A percentile compares a stretch with the other conserved stretches of the same genome.
Conservation (phyloP, 2,329 filamentous ascomycete genomes). For the Talaromyces verruculosus region DNA sequence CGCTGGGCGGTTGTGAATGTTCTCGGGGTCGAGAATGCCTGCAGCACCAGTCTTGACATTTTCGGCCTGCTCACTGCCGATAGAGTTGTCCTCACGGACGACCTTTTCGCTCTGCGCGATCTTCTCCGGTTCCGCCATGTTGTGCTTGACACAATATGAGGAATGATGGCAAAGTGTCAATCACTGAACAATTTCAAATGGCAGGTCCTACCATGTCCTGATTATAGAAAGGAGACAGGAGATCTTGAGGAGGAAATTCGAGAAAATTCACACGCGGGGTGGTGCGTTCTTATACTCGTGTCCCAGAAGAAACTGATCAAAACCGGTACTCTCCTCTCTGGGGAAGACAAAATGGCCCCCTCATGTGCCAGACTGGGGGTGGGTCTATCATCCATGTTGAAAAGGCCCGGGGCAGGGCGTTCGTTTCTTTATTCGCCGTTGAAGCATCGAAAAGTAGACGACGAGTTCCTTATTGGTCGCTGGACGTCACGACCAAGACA, state of each 20-base stretch:
- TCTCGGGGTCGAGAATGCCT: conserved; percentile 24
- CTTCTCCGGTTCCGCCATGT: conserved; percentile 20
- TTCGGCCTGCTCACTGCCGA: conserved; percentile 21
- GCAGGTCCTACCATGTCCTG: conserved; percentile 2
- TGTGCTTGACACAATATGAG: background rate
- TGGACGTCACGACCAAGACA: conserved; percentile 5
- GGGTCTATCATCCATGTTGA: conserved; percentile 1
- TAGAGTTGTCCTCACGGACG: conserved; percentile 16
- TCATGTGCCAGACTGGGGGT: conserved; percentile 8
- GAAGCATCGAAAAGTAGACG: background rate
- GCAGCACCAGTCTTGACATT: conserved; percentile 16
- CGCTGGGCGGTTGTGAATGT: conserved; percentile 28
- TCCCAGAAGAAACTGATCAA: background rate
- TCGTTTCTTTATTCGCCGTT: background rate
- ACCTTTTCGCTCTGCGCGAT: conserved; percentile 6
- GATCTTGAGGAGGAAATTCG: background rate
- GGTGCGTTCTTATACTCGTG: background rate
- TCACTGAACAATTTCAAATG: background rate
- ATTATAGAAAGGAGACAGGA: background rate
- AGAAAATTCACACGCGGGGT: background rate
- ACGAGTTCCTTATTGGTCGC: background rate
- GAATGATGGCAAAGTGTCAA: background rate
- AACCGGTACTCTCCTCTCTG: background rate
- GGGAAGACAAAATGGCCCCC: conserved; percentile 8
- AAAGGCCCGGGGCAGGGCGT: background rate